Evolutionary conservation across 164 flowering plant species (phyloP), one percentile per base, ranked within the genome.

Genomic region (Echeveria elegans): DNA sequence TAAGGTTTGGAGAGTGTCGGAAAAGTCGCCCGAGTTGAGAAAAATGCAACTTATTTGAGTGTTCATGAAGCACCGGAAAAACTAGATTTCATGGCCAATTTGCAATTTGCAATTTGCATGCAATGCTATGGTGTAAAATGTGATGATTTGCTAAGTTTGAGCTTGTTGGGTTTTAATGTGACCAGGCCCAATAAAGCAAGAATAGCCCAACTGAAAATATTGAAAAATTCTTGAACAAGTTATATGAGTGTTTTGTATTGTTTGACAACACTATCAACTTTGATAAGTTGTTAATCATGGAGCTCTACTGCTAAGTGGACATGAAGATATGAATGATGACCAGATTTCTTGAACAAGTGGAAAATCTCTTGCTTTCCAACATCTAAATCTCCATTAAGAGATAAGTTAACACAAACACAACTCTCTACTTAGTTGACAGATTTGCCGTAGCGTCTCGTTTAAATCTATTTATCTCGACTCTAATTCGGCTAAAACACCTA

Each of bases 1-100:
- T 69, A 81, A 81, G 76, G 72, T 81, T 78, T 81, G 84, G 84
- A 63, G 77, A 34, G 77, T 77, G 18, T 73, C 79, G 24, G 82
- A 79, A 66, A 29, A 63, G 12, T 40, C 29, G 14, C 66, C 66
- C 1, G 47, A 63, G 18, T 63, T 63, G 16, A 63, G 6, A 14
- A 23, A 61, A 63, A 63, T 63, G 29, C 66, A 32, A 16, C 30
- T 56, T 15, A 12, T 26, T 10, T 56, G 32, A 56, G 58, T 5
- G 14, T 21, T 52, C 4, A 21, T 6, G 12, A 52, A 9, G 5
- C 16, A n/a, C 50, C 50, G 50, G 50, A 4, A 45, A n/a, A 15
- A 14, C 2, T 15, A 45, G 50, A 45, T 3, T 45, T 16, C n/a
- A 45, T 6, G 50, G n/a, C 50, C n/a, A 45, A 4, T 45, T 45